Conservation (phyloP, 192 early-diverging fungal genomes). For the Powellomyces hirtus region DNA sequence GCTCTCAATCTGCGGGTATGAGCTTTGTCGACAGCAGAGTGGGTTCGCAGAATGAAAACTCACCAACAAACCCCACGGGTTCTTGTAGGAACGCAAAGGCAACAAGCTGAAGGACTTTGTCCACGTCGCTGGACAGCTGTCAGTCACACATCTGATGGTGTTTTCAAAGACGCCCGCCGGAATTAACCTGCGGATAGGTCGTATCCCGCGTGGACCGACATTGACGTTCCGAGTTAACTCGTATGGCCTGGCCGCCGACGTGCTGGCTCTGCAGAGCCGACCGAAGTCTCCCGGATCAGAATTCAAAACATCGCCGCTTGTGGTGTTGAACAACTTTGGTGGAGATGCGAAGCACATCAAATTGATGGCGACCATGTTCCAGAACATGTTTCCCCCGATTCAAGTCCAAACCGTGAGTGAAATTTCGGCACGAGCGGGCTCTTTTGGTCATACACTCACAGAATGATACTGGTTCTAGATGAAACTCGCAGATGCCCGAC, state of each 20-base stretch:
- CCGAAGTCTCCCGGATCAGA: constrained; percentile 77
- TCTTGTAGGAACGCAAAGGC: constrained; percentile 72
- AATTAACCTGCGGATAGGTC: constrained; percentile 76
- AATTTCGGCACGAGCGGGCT: not conserved
- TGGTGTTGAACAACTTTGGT: constrained; percentile 80
- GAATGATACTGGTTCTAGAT: constrained; percentile 51
- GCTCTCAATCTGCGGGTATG: constrained; percentile 70
- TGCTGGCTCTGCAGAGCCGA: constrained; percentile 69
- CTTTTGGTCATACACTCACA: not conserved
- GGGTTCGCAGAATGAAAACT: not conserved
- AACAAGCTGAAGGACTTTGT: constrained; percentile 95
- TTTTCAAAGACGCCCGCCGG: constrained; percentile 77
- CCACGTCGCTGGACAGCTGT: constrained; percentile 75
- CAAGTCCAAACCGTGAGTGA: constrained; percentile 77
- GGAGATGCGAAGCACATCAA: constrained; percentile 75
- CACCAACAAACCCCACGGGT: too few species aligned
- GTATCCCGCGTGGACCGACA: constrained; percentile 91
- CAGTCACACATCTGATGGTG: constrained; percentile 85
- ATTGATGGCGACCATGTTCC: constrained; percentile 91
- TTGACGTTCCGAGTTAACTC: constrained; percentile 79
- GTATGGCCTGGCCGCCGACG: constrained; percentile 83
- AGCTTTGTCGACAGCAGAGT: too few species aligned
- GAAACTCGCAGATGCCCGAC: constrained; percentile 82
- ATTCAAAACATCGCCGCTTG: constrained; percentile 75
- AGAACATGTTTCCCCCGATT: constrained; percentile 96